Evolutionary conservation across 805 yeast genomes (phyloP), one percentile per base, ranked within the genome.

Genomic region (Zygosaccharomyces siamensis): DNA sequence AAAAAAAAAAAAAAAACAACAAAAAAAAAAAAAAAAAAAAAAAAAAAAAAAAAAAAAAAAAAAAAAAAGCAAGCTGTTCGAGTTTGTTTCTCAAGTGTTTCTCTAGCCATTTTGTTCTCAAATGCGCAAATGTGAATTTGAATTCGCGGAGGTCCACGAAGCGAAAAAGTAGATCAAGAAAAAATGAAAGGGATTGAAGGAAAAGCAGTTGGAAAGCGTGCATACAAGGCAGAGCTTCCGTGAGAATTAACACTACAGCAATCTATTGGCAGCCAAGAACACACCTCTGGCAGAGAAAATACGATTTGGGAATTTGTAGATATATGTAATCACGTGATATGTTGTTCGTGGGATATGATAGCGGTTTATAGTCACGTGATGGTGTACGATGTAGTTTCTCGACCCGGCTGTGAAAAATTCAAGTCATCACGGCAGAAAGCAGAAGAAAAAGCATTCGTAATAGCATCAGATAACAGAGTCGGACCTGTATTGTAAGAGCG

Each of bases 61-160:
- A 23, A 23, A 23, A 26, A 26, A 26, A 26, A 26, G 28, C 28
- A 7, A 26, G 11, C 11, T 26, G 21, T 33, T 33, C 37, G 11
- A 24, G n/a, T 41, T 30, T 41, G 44, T 41, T 41, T 41, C 44
- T 3, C 44, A 41, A 18, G 16, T 16, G 37, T 33, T 33, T 33
- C 37, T n/a, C 20, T 2, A 14, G 21, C 44, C 44, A 18, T 4
- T 41, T 16, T 24, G 44, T 30, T 41, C 44, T 41, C 37, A 41
- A 20, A n/a, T 11, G 28, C 37, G 24, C 14, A 20, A 24, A 12
- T 31, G 23, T 21, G 14, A 30, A 18, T 11, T 11, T 26, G 35
- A 41, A 41, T 41, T 41, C 44, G 44, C 44, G 44, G 44, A n/a
- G 36, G 36, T 24, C 36, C 4, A 24, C 44, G 44, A 24, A 41